phyloP scores from a whole-genome alignment of 1,284 basidiomycete genomes.

The Apiotrichum siamense region DNA sequence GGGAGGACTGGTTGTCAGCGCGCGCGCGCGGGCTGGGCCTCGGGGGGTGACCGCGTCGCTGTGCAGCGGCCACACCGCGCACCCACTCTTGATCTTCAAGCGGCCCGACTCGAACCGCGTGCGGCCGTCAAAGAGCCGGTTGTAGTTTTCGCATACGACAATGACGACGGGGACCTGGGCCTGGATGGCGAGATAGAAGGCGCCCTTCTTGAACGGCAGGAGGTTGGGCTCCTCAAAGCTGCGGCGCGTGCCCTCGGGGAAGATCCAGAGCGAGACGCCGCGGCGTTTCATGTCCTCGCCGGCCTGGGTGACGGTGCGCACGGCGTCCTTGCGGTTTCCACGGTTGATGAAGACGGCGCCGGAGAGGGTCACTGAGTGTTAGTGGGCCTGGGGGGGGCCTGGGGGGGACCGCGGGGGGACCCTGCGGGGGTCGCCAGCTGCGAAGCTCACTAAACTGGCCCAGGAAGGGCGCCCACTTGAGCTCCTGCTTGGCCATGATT shows the following conservation, averaged over 20 bases:
- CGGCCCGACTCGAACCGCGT: slow-evolving; percentile 71
- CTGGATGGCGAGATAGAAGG: slow-evolving; percentile 92
- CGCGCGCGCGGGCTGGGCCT: background rate
- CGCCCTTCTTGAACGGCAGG: slow-evolving; percentile 94
- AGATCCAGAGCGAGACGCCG: slow-evolving; percentile 73
- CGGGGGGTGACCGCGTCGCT: no score
- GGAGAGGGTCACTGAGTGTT: slow-evolving; percentile 62
- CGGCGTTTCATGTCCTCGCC: slow-evolving; percentile 73
- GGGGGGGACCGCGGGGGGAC: background rate
- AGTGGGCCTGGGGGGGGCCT: background rate
- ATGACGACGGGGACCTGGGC: slow-evolving; percentile 76
- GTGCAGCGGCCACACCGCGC: no score
- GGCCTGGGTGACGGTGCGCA: slow-evolving; percentile 69
- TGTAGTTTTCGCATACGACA: slow-evolving; percentile 91
- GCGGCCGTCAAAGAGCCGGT: slow-evolving; percentile 67
- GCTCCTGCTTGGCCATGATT: slow-evolving; percentile 91
- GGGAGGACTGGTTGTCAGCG: slow-evolving; percentile 46
- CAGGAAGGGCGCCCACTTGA: slow-evolving; percentile 76
- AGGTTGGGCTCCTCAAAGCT: slow-evolving; percentile 61
- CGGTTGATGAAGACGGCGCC: slow-evolving; percentile 94
- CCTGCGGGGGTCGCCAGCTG: background rate
- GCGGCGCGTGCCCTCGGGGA: slow-evolving; percentile 86
- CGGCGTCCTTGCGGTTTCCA: slow-evolving; percentile 66
- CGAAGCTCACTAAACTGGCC: slow-evolving; percentile 77
- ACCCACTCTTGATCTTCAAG: slow-evolving; percentile 74